Conservation (phyloP, 306 rosid genomes). For the Medicago truncatula region MtrunA17r5.0-ANR NC_053048.1:19951001-19951500, state of each 20-base stretch:
- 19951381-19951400: slow-evolving; percentile 81
- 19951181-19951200: slow-evolving; percentile 58
- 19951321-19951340: slow-evolving; percentile 45
- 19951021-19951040: slow-evolving; percentile 93
- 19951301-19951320: slow-evolving; percentile 37
- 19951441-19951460: slow-evolving; percentile 78
- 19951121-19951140: slow-evolving; percentile 54
- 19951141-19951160: slow-evolving; percentile 72
- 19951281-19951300: slow-evolving; percentile 33
- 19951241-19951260: slow-evolving; percentile 88
- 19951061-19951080: slow-evolving; percentile 58
- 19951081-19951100: slow-evolving; percentile 59
- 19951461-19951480: slow-evolving; percentile 55
- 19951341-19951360: slow-evolving; percentile 91
- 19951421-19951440: slow-evolving; percentile 93
- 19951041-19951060: slow-evolving; percentile 86
- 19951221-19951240: slow-evolving; percentile 86
- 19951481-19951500: slow-evolving; percentile 49
- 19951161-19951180: slow-evolving; percentile 93
- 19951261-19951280: slow-evolving; percentile 50
- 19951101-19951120: slow-evolving; percentile 36
- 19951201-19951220: slow-evolving; percentile 80
- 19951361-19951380: slow-evolving; percentile 83
- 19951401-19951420: slow-evolving; percentile 76
- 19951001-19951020: slow-evolving; percentile 80